Conservation (phyloP, 1,139 yeast species). For the Candida buenavistaensis region DNA sequence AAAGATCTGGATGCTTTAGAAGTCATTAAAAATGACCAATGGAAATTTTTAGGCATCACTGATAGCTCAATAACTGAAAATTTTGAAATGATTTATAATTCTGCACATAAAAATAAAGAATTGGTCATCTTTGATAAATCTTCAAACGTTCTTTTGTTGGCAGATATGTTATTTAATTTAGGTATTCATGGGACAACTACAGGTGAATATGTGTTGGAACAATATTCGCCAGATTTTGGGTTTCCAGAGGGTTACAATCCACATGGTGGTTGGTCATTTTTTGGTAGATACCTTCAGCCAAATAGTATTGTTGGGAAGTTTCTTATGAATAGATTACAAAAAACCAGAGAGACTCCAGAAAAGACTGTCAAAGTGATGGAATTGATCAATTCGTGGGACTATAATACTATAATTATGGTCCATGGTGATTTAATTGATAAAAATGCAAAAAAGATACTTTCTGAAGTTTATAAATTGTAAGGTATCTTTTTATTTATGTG, state of each 20-base stretch:
- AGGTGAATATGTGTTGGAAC: conserved; percentile 19
- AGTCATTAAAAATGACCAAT: conserved; percentile 5
- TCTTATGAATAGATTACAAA: conserved; percentile 16
- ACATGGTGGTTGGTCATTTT: conserved; percentile 27
- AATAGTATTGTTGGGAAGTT: conserved; percentile 23
- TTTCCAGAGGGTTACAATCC: conserved; percentile 24
- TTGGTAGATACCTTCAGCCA: conserved; percentile 30
- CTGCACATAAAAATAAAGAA: conserved; percentile 50
- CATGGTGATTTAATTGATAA: conserved; percentile 47
- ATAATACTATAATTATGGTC: conserved; percentile 44
- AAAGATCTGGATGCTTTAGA: conserved; percentile 7
- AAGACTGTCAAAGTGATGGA: conserved; percentile 22
- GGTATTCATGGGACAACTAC: conserved; percentile 11
- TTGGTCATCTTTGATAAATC: conserved; percentile 41
- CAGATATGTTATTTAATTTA: conserved; percentile 52
- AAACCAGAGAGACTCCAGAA: conserved; percentile 16
- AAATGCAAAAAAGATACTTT: conserved; percentile 26
- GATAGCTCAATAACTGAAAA: conserved; percentile 22
- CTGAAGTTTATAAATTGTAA: background rate
- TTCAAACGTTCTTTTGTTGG: conserved; percentile 43
- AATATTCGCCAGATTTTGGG: conserved; percentile 40
- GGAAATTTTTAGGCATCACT: conserved; percentile 18
- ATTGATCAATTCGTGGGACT: conserved; percentile 35
- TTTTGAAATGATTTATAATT: conserved; percentile 48
- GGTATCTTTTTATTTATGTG: no score